Evolutionary conservation across 1,284 basidiomycete genomes (phyloP), one percentile per base, ranked within the genome.

Genomic region (Chiua sp.): DNA sequence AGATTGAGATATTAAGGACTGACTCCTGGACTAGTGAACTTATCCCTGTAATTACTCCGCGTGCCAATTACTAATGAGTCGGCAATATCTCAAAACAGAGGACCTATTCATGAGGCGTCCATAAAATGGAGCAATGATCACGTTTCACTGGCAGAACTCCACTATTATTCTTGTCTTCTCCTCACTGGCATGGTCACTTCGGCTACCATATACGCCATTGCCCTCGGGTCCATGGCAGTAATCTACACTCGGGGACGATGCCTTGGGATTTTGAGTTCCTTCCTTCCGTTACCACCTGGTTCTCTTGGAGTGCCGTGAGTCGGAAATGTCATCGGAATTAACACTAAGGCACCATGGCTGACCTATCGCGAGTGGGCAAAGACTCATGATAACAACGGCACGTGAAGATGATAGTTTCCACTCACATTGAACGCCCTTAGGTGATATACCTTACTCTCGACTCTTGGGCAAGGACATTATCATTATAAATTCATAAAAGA

Each of bases 401-500:
- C 8, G 26, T 12, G 18, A 13, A 32, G 10, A n/a, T 16, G 28
- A 39, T 49, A 23, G 4, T 0, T 8, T 46, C 7, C 32, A 23
- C n/a, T 53, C 23, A 47, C 3, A 13, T 12, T 1, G 1, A 20
- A 39, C 10, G n/a, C 15, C 11, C 18, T 30, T 33, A 67, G 58
- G 68, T 3, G 64, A 71, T 5, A 28, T 69, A 1, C 18, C 71
- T 11, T 35, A 68, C 37, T 47, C 54, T 32, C 53, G 53, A 28
- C n/a, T 59, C 7, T 22, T 70, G 5, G 60, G 68, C 7, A 52
- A 42, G 15, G 55, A 70, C 13, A 56, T 68, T 35, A 57, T 70
- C 32, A 57, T 65, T 30, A 48, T 70, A 33, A 65, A 66, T 22
- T 69, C 65, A 23, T 63, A 67, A 39, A 59, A 68, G 10, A 11